phyloP scores from a whole-genome alignment of 2,329 filamentous ascomycete species.

The Claviceps sp. region DNA sequence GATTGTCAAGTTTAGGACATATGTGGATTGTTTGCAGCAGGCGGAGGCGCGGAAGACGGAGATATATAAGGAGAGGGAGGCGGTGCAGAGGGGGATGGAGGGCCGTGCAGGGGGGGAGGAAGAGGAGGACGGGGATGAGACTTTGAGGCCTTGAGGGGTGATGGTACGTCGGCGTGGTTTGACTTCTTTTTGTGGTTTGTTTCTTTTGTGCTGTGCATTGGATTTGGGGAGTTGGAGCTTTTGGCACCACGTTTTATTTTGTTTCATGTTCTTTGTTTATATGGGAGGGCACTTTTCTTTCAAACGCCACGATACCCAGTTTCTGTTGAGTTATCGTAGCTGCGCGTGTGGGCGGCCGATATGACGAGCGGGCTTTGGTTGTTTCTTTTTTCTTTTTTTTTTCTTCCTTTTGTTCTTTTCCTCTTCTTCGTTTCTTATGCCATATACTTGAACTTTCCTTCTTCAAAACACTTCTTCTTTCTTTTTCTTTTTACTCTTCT shows the following conservation, averaged over 20 bases:
- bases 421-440: not conserved
- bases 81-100: constrained; percentile 33
- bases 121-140: constrained; percentile 22
- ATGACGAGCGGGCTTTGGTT: not conserved
- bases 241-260: not conserved
- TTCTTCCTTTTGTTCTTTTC: not conserved
- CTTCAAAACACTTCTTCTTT: not conserved
- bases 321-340: not conserved
- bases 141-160: constrained; percentile 17
- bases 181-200: not conserved
- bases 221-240: not conserved
- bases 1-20: constrained; percentile 93
- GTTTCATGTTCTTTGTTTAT: not conserved
- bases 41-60: constrained; percentile 58
- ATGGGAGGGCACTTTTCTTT: not conserved
- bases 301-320: not conserved
- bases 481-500: not conserved
- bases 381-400: not conserved
- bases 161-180: not conserved
- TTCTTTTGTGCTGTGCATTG: not conserved
- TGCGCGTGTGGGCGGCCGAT: not conserved
- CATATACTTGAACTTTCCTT: not conserved
- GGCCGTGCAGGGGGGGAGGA: constrained; percentile 25
- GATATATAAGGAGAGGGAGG: constrained; percentile 51
- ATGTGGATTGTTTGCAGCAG: constrained; percentile 70